phyloP scores from a whole-genome alignment of 441 rosid genomes.

The Populus trichocarpa region DNA sequence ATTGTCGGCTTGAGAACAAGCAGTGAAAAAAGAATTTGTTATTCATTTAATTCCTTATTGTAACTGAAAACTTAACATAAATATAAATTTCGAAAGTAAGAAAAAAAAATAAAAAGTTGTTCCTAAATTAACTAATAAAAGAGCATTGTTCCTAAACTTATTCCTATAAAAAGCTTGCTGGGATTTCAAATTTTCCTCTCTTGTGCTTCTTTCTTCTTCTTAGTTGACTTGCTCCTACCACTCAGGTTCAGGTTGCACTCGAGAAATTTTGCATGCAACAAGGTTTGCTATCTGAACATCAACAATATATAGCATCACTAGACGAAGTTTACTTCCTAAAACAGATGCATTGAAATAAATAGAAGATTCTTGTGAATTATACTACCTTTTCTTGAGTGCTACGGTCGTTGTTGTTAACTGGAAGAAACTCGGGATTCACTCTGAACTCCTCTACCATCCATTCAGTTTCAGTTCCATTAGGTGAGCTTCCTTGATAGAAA shows the following conservation, averaged over 20 bases:
- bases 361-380: neutral
- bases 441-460: neutral
- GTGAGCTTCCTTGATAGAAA: too few relatives aligned
- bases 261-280: neutral
- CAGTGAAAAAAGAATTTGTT: too few relatives aligned
- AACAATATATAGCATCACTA: neutral
- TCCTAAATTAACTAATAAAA: too few relatives aligned
- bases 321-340: neutral
- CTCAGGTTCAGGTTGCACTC: neutral
- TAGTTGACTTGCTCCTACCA: neutral
- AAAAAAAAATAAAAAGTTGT: too few relatives aligned
- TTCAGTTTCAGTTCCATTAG: too few relatives aligned
- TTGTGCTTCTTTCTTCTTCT: neutral
- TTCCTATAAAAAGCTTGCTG: neutral
- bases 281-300: neutral
- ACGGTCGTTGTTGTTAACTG: neutral
- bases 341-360: neutral
- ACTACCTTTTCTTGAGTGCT: neutral
- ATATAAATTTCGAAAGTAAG: too few relatives aligned
- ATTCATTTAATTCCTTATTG: too few relatives aligned
- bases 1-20: neutral
- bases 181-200: neutral
- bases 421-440: neutral
- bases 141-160: neutral
- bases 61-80: too few relatives aligned